Conservation (phyloP, 2,329 filamentous ascomycete species). For the Sordariomycetes sp. region DNA sequence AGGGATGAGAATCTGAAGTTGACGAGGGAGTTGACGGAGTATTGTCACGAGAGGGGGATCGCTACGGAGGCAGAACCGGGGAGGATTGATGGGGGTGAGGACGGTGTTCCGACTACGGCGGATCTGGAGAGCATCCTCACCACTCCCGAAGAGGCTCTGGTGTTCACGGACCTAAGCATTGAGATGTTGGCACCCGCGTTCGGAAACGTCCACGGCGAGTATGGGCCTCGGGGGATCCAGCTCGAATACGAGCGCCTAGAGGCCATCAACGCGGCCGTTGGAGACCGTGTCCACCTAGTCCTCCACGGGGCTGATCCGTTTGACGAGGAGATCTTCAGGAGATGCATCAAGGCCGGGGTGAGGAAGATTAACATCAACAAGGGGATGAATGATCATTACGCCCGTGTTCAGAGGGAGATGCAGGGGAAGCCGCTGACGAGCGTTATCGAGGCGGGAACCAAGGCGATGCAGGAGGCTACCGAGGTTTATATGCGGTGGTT, state of each 20-base stretch:
- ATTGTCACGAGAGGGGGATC: constrained; percentile 50
- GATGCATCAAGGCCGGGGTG: constrained; percentile 28
- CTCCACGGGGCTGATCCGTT: constrained; percentile 46
- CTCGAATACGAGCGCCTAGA: constrained; percentile 42
- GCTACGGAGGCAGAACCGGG: constrained; percentile 58
- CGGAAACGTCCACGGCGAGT: constrained; percentile 65
- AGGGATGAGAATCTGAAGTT: constrained; percentile 54
- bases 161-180: constrained; percentile 59
- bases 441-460: neutral
- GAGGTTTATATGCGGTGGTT: neutral
- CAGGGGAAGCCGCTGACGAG: neutral
- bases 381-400: constrained; percentile 30
- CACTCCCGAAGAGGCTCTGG: constrained; percentile 53
- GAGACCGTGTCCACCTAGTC: constrained; percentile 26
- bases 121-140: constrained; percentile 25
- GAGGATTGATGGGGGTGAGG: constrained; percentile 51
- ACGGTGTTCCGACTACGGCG: constrained; percentile 52
- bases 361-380: constrained; percentile 46
- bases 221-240: constrained; percentile 50
- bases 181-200: constrained; percentile 65
- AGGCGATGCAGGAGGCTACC: neutral
- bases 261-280: constrained; percentile 14
- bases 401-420: constrained; percentile 19
- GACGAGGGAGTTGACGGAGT: constrained; percentile 45
- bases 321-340: constrained; percentile 29